Base-by-base conservation (phyloP, 805 yeast species). In the Candida nitratophila region DNA sequence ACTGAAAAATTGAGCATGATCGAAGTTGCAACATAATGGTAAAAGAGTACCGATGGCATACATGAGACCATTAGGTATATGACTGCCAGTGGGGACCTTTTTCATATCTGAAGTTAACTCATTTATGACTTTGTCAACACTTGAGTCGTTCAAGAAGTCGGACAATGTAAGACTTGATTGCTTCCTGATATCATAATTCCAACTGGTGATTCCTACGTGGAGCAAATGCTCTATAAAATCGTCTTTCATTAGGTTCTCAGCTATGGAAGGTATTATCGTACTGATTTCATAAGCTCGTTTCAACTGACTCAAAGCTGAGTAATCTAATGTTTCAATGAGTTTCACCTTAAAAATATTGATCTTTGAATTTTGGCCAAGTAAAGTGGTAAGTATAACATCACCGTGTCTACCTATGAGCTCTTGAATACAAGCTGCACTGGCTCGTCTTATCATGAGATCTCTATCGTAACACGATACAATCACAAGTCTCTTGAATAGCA, bases 341-440 rank as follows among this genome's bases (percentile, higher is more conserved):
- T 59, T 57, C 33, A 83, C 65, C 16, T 73, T 68, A 46, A 66
- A 64, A 8, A 56, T 52, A 10, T 74, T 68, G 15, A 63, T 50
- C 14, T 52, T 52, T 2, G 39, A 30, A 3, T 36, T 39, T 10
- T 22, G 11, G 41, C 19, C 41, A 19, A 42, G 30, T 41, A 41
- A 39, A 4, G 50, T 41, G 3, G 46, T 49, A 53, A 79, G 64
- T 24, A 70, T 45, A 27, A 45, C 29, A 12, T 63, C 63, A 1
- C 86, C 86, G 56, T 79, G 81, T 32, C 97, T 65, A 0, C 98
- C 98, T 3, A 87, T 58, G 15, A 84, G 69, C 54, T 90, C 98
- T 56, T 90, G 97, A 7, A 90, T 54, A 0, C 93, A 91, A 1
- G 97, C 96, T 5, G 87, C 70, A 1, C 90, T 82, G 16, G 96